phyloP scores from a whole-genome alignment of 2,329 filamentous ascomycete genomes.

The Aaosphaeria pasadenensis region DNA sequence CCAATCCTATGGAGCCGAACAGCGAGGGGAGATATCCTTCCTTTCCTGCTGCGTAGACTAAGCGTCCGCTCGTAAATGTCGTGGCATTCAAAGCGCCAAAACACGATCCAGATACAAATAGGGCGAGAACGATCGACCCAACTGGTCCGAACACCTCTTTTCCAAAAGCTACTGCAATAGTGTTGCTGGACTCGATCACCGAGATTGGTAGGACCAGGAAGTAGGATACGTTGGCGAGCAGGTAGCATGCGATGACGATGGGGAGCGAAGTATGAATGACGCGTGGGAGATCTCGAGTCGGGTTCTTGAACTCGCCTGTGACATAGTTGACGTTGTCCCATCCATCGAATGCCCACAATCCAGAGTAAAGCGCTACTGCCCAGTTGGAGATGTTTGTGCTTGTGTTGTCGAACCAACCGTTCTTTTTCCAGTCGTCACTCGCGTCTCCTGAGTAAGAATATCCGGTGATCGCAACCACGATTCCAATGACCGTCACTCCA shows the following conservation, averaged over 20 bases:
- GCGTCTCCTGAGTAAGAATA: constrained; percentile 72
- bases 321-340: constrained; percentile 99
- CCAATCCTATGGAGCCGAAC: constrained; percentile 79
- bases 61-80: constrained; percentile 85
- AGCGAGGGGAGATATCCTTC: constrained; percentile 86
- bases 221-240: constrained; percentile 89
- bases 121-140: constrained; percentile 78
- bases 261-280: constrained; percentile 98
- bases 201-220: constrained; percentile 85
- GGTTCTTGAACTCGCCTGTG: constrained; percentile 93
- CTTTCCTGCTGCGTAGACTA: constrained; percentile 92
- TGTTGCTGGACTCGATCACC: constrained; percentile 83
- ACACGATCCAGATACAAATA: constrained; percentile 87
- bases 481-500: constrained; percentile 80
- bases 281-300: constrained; percentile 81
- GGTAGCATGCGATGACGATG: constrained; percentile 83
- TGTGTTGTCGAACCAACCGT: constrained; percentile 85
- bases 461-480: constrained; percentile 85
- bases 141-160: constrained; percentile 81
- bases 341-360: constrained; percentile 96
- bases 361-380: constrained; percentile 92
- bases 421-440: constrained; percentile 81
- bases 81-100: constrained; percentile 94
- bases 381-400: constrained; percentile 76
- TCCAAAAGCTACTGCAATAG: constrained; percentile 93